Conservation (phyloP, 2,329 filamentous ascomycete genomes). For the Aspergillus quadrilineatus region DNA sequence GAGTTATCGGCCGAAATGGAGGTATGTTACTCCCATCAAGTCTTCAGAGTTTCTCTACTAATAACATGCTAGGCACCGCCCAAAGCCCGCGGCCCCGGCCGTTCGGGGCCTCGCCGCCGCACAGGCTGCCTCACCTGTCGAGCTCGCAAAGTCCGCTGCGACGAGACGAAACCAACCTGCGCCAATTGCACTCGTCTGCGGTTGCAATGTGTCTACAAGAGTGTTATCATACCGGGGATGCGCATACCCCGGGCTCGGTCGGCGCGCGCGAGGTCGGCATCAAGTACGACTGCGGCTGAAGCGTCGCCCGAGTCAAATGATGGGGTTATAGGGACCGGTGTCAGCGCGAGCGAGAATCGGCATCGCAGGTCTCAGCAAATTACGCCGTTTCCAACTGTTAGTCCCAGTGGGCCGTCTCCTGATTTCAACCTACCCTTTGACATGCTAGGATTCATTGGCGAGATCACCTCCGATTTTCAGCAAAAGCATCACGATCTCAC, state of each 20-base stretch:
- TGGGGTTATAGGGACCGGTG: constrained; percentile 31
- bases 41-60: too few relatives aligned
- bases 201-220: constrained; percentile 32
- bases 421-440: constrained; percentile 29
- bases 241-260: background rate
- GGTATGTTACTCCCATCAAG: background rate
- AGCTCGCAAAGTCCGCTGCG: constrained; percentile 38
- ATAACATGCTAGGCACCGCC: constrained; percentile 16
- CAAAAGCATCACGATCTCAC: constrained; percentile 36
- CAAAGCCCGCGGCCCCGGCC: constrained; percentile 32
- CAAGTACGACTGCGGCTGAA: background rate
- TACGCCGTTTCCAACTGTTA: background rate
- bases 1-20: background rate
- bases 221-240: constrained; percentile 19
- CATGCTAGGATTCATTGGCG: constrained; percentile 39
- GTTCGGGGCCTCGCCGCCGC: constrained; percentile 36
- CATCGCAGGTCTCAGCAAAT: background rate
- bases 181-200: constrained; percentile 35
- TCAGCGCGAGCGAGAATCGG: constrained; percentile 25
- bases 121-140: constrained; percentile 38
- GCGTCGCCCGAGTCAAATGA: constrained; percentile 13
- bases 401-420: constrained; percentile 2
- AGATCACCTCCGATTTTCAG: constrained; percentile 35
- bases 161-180: constrained; percentile 36
- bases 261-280: background rate